Percentiles rank a stretch among this genome's conserved stretches.
These are phyloP conservation scores for Gynostemma pentaphyllum DNA, from an alignment of 306 rosid genomes.

Conservation along the genomic window DNA sequence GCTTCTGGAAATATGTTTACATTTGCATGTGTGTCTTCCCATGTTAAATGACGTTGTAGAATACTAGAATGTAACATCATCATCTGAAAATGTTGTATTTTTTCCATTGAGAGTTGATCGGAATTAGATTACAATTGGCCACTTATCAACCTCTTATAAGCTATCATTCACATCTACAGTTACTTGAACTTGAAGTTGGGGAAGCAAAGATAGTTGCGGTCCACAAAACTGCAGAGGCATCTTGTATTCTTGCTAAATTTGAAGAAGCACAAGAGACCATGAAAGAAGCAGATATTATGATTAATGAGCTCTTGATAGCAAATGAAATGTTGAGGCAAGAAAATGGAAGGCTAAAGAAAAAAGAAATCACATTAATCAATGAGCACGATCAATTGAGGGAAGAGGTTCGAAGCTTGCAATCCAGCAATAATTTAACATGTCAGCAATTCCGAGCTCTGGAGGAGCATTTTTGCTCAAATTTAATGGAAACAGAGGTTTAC, in stretches of 20 bases:
- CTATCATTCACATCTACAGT: constrained; percentile 24
- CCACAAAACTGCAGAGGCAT: constrained; percentile 61
- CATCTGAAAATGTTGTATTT: neutral
- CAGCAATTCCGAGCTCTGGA: constrained; percentile 41
- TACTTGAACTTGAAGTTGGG: constrained; percentile 60
- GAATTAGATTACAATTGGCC: neutral
- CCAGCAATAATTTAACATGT: constrained; percentile 33
- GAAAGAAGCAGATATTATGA: constrained; percentile 69
- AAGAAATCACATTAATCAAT: constrained; percentile 24
- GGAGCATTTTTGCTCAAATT: constrained; percentile 26
- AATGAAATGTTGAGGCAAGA: constrained; percentile 73
- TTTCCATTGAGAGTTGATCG: neutral
- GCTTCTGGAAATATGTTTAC: neutral
- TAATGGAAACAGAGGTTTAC: constrained; percentile 42
- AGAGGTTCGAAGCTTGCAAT: constrained; percentile 54
- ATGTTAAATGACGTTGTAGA: neutral
- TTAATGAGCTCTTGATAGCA: constrained; percentile 58
- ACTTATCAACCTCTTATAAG: neutral
- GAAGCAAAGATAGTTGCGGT: constrained; percentile 54
- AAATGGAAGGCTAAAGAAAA: constrained; percentile 31
- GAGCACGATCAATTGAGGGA: constrained; percentile 34
- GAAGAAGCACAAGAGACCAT: constrained; percentile 73
- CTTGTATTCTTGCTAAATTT: constrained; percentile 69
- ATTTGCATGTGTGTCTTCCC: neutral
- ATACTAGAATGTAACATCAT: neutral